phyloP scores from a whole-genome alignment of 371 early-diverging fungal genomes.

The Pancytospora philotis region DNA sequence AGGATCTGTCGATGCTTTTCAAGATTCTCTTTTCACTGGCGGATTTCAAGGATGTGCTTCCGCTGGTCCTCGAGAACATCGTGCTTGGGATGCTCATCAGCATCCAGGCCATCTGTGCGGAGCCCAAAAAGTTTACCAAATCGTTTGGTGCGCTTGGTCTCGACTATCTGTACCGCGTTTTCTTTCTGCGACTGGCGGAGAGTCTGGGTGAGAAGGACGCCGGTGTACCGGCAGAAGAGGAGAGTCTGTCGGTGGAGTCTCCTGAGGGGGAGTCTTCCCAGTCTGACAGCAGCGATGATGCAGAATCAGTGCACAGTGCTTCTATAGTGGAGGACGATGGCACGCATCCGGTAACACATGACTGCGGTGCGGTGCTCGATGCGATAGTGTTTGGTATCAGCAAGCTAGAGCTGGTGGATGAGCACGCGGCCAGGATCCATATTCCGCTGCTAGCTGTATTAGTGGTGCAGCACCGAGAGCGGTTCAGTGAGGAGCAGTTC shows the following conservation, averaged over 20 bases:
- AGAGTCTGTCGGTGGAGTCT: no score
- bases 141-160: constrained; percentile 22
- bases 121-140: constrained; percentile 5
- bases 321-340: not conserved
- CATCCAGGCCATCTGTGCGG: not conserved
- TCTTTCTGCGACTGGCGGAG: constrained; percentile 23
- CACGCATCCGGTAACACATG: not conserved
- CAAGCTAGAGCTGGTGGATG: constrained; percentile 6
- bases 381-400: constrained; percentile 10
- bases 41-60: constrained; percentile 21
- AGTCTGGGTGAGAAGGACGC: not conserved
- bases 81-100: constrained; percentile 2
- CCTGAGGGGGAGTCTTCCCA: not conserved
- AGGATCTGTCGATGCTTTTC: constrained; percentile 26
- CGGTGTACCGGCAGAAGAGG: no score
- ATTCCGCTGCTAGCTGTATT: constrained; percentile 17
- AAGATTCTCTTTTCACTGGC: constrained; percentile 25
- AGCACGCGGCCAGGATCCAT: constrained; percentile 10
- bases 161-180: constrained; percentile 24
- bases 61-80: constrained; percentile 26
- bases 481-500: not conserved
- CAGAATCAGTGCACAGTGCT: not conserved
- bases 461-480: constrained; percentile 1
- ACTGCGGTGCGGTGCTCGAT: not conserved
- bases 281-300: not conserved